Evolutionary conservation across 345 rosid genomes (phyloP), one percentile per base, ranked within the genome.

Genomic region (Sapria himalayana): DNA sequence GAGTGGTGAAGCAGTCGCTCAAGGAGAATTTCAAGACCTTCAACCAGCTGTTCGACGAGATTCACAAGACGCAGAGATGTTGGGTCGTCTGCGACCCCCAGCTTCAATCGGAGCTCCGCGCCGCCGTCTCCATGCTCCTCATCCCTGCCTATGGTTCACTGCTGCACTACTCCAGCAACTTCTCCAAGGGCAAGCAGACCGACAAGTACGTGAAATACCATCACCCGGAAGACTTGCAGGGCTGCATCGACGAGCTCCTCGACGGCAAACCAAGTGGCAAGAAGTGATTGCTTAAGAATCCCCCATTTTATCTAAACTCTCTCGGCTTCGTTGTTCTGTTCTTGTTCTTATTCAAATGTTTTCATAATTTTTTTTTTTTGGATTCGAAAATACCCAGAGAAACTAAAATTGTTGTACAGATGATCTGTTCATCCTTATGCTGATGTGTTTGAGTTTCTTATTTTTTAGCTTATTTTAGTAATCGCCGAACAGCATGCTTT

Each of bases 201-300:
- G 89, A 78, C 64, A 81, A 81, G 80, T 86, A 86, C 48, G 37
- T 86, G 7, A 86, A 86, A 57, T 73, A 44, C 38, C n/a, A n/a
- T n/a, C 97, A 86, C 59, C 61, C 92, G 12, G 97, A 86, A 27
- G 97, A 86, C 33, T 57, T 86, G n/a, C 89, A 81, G 73, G 72
- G 59, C 25, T 70, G 55, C 43, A 66, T 86, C 12, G 92, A 86
- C 19, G 76, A 81, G 54, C 59, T 81, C 18, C 81, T 86, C 14
- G 94, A 81, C 14, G 97, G 97, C 9, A 77, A 71, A 25, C 46
- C 60, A 0, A n/a, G n/a, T n/a, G n/a, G n/a, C n/a, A n/a, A n/a
- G n/a, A n/a, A n/a, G n/a, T n/a, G n/a, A n/a, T n/a, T n/a, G n/a
- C n/a, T n/a, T n/a, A n/a, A n/a, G n/a, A n/a, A n/a, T n/a, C n/a